Conservation (phyloP, 2,329 filamentous ascomycete genomes). For the Trichoderma hamatum region DNA sequence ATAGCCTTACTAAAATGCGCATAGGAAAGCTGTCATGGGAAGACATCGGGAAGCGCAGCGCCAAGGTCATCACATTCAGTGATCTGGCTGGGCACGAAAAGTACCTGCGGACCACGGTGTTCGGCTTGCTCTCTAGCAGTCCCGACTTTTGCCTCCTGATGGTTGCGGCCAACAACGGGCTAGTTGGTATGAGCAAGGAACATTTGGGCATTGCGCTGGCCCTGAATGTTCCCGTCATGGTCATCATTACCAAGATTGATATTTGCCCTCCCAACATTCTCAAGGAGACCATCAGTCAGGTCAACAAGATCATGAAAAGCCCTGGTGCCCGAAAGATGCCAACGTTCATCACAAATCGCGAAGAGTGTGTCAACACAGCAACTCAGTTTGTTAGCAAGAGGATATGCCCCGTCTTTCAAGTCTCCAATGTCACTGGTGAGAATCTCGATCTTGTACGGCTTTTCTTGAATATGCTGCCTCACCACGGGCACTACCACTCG, state of each 20-base stretch:
- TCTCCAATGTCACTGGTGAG: constrained; percentile 95
- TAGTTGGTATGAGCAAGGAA: constrained; percentile 98
- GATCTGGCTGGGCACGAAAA: constrained; percentile 95
- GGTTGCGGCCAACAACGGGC: constrained; percentile 96
- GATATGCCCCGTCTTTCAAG: constrained; percentile 96
- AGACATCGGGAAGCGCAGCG: constrained; percentile 91
- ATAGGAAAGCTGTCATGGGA: constrained; percentile 81
- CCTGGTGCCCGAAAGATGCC: constrained; percentile 94
- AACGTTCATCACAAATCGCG: constrained; percentile 87
- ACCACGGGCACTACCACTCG: constrained; percentile 89
- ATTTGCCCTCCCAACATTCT: constrained; percentile 96
- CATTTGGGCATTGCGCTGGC: constrained; percentile 93
- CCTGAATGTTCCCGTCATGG: constrained; percentile 96
- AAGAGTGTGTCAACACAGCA: constrained; percentile 92
- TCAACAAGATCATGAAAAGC: constrained; percentile 91
- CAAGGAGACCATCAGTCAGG: constrained; percentile 87
- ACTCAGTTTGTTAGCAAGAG: constrained; percentile 94
- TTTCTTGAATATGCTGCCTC: constrained; percentile 93
- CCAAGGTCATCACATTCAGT: constrained; percentile 96
- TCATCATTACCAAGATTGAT: constrained; percentile 96
- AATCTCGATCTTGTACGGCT: constrained; percentile 87
- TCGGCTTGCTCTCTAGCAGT: constrained; percentile 89
- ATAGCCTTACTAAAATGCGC: not conserved
- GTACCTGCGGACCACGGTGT: constrained; percentile 94
- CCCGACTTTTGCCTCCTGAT: constrained; percentile 97